Evolutionary conservation across 2,329 filamentous ascomycete species (phyloP).

Genomic region (Verticillium tricorpus): DNA sequence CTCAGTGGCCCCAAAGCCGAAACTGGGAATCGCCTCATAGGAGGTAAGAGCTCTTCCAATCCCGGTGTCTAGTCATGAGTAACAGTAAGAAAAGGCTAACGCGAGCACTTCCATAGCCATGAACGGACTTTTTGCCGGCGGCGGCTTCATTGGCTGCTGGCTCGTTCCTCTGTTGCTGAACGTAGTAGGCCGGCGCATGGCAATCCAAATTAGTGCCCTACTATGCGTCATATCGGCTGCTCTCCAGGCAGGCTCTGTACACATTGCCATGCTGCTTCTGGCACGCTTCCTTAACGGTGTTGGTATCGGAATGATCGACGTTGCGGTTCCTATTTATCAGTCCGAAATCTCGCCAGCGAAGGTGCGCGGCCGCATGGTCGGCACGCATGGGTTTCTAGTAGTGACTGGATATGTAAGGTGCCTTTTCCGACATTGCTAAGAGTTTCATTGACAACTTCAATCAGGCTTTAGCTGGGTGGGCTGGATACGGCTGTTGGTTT

Average conservation of each 20-base stretch:
- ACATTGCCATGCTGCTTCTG: conserved; percentile 17
- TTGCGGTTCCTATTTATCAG: conserved; percentile 21
- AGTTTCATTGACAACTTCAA: too few relatives aligned
- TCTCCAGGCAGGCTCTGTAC: conserved; percentile 14
- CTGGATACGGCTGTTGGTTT: conserved; percentile 21
- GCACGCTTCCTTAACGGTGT: conserved; percentile 16
- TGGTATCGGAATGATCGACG: conserved; percentile 17
- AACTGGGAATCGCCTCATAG: conserved; percentile 4
- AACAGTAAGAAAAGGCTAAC: too few relatives aligned
- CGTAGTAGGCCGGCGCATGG: conserved; percentile 12
- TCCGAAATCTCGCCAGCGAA: conserved; percentile 24
- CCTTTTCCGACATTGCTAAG: too few relatives aligned
- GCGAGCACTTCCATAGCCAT: not conserved
- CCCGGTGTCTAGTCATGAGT: not conserved
- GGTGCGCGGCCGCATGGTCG: conserved; percentile 25
- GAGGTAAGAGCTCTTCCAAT: not conserved
- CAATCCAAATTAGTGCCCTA: conserved; percentile 13
- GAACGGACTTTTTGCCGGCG: conserved; percentile 13
- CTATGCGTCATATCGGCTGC: conserved; percentile 14
- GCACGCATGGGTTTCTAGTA: conserved; percentile 24
- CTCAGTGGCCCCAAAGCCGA: conserved; percentile 3
- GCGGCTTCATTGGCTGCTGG: conserved; percentile 15
- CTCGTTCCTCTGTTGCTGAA: conserved; percentile 15
- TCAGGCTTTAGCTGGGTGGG: conserved; percentile 16
- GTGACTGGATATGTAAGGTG: conserved; percentile 15